Evolutionary conservation across 2,329 filamentous ascomycete species (phyloP), one percentile per base, ranked within the genome.

Genomic region (Xylariaceae sp.): DNA sequence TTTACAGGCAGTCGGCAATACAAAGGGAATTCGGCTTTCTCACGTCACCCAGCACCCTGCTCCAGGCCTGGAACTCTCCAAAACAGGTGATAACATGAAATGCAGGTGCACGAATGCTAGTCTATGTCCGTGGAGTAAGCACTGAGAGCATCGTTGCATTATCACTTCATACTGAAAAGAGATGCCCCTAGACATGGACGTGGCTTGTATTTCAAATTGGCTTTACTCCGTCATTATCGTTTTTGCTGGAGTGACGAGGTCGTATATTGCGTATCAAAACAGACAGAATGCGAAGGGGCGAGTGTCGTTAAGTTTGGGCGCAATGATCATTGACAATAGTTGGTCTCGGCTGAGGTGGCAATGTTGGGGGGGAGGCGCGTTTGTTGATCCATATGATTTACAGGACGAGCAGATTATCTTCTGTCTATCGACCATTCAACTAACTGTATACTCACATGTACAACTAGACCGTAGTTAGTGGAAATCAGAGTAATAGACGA

Each of bases 221-320:
- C 73, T 11, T 73, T 88, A 47, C 87, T 86, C 63, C 18, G 64
- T 77, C 1, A 74, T 87, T n/a, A 73, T 82, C 2, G 59, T 77
- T 2, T 66, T 86, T 0, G 73, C 78, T 15, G 47, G 59, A 3
- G 44, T 65, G 11, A 51, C 51, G 17, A 66, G 67, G 30, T 48
- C 58, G 7, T 55, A 61, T 32, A 49, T 62, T 17, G 48, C 39
- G 41, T 15, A 48, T 14, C 45, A 60, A 11, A 61, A 60, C 40
- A 53, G 46, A 11, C 48, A 14, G 31, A 49, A 58, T 32, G 47
- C 54, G 1, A 55, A 51, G 47, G 55, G 44, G 30, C 71, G 84
- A 18, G 77, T 79, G 12, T 71, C 72, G 0, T n/a, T n/a, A n/a
- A n/a, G n/a, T n/a, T n/a, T n/a, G 65, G 74, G 69, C 1, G 80